Conservation (phyloP, 352 stramenopile genomes). For the Pythium coloratum region DNA sequence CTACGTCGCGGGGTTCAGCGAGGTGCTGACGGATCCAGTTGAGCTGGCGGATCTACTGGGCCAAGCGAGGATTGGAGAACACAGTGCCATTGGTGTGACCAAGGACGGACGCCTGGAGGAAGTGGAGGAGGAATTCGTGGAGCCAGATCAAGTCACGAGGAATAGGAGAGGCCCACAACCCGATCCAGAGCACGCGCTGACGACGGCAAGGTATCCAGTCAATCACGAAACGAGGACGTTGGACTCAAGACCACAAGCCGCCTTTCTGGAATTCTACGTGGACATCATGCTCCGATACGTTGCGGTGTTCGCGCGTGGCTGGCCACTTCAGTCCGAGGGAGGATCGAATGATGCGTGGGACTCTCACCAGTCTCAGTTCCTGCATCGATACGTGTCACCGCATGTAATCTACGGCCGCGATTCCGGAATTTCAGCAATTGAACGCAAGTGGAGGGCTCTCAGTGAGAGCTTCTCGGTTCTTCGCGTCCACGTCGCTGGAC, state of each 20-base stretch:
- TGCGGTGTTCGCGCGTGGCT: constrained; percentile 5
- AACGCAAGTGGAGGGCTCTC: constrained; percentile 10
- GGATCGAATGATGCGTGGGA: not conserved
- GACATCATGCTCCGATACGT: constrained; percentile 12
- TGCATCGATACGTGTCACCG: constrained; percentile 11
- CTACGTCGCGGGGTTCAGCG: constrained; percentile 38
- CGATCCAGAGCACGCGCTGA: no score
- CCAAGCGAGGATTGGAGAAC: constrained; percentile 36
- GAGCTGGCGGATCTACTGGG: constrained; percentile 38
- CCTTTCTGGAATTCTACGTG: not conserved
- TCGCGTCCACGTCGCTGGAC: not conserved
- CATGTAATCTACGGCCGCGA: constrained; percentile 5
- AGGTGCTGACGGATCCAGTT: constrained; percentile 33
- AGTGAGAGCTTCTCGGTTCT: constrained; percentile 7
- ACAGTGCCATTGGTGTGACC: constrained; percentile 31
- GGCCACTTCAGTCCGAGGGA: not conserved
- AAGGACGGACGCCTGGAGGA: constrained; percentile 17
- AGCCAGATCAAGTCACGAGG: no score
- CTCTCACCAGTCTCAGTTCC: constrained; percentile 1
- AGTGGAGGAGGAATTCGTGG: not conserved
- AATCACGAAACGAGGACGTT: no score
- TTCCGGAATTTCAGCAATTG: constrained; percentile 3
- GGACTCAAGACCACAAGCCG: no score
- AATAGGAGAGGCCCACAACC: no score
- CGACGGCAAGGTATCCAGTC: no score